These are phyloP conservation scores for Hyphodiscus sp. DNA, from an alignment of 2,329 filamentous ascomycete species.

Conservation along the genomic window DNA sequence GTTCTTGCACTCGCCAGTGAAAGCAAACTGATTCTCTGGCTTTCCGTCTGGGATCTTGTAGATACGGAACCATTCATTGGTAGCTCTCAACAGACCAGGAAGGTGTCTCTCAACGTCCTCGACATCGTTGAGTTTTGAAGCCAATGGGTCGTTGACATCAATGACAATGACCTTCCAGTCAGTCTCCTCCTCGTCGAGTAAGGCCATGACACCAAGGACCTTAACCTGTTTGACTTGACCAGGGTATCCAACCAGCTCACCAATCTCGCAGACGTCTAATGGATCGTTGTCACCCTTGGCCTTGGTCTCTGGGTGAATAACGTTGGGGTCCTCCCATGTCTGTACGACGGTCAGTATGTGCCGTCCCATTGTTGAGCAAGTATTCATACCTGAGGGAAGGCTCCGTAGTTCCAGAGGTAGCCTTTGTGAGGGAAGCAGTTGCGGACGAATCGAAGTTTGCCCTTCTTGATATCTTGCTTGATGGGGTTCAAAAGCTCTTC, in stretches of 20 bases:
- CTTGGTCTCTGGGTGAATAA: constrained; percentile 96
- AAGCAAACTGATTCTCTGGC: constrained; percentile 99
- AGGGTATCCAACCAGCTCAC: constrained; percentile 91
- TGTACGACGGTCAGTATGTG: constrained; percentile 33
- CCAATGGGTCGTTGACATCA: constrained; percentile 94
- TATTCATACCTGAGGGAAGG: constrained; percentile 81
- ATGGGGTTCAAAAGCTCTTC: constrained; percentile 94
- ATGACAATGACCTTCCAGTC: constrained; percentile 99
- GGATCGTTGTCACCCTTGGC: constrained; percentile 99
- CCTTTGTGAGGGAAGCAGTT: constrained; percentile 99
- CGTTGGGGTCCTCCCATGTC: constrained; percentile 99
- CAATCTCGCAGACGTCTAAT: constrained; percentile 98
- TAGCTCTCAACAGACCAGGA: constrained; percentile 90
- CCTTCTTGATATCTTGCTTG: constrained; percentile 82
- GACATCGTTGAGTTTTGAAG: constrained; percentile 93
- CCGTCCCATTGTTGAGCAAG: background rate
- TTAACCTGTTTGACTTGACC: constrained; percentile 99
- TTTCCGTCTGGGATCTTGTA: constrained; percentile 99
- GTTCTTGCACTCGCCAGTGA: constrained; percentile 99
- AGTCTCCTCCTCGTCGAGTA: constrained; percentile 98
- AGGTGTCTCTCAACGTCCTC: constrained; percentile 99
- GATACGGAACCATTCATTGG: constrained; percentile 99
- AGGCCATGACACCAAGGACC: constrained; percentile 97
- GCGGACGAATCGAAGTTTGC: constrained; percentile 97
- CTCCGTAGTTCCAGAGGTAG: constrained; percentile 99